Evolutionary conservation across 139 green algal species (phyloP).

Genomic region (Pleodorina starrii): DNA sequence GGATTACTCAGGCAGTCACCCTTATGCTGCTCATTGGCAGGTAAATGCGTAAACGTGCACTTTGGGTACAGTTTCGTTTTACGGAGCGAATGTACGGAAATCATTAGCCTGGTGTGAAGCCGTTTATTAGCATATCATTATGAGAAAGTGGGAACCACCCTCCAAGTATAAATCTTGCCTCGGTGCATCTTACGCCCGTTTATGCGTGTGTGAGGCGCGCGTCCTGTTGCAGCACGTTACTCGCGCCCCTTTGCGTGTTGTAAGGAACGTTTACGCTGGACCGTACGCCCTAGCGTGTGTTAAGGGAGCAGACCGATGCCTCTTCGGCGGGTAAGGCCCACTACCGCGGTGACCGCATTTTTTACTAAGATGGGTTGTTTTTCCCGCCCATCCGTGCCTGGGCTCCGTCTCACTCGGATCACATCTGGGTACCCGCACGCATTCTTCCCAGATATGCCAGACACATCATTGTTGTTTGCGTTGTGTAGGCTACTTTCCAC

Average conservation of each 20-base stretch:
- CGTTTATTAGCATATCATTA: background rate
- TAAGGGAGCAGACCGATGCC: background rate
- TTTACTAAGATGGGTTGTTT: background rate
- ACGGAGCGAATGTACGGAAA: background rate
- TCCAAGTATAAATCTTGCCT: background rate
- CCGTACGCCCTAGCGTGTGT: too few species aligned
- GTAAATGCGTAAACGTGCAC: background rate
- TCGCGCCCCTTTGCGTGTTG: too few species aligned
- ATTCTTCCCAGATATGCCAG: too few species aligned
- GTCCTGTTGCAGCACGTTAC: too few species aligned
- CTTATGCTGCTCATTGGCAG: background rate
- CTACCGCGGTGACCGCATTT: background rate
- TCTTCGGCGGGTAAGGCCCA: background rate
- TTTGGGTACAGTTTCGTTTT: background rate
- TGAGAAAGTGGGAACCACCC: background rate
- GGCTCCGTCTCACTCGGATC: background rate
- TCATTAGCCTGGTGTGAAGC: background rate
- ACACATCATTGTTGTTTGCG: too few species aligned
- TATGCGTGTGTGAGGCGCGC: background rate
- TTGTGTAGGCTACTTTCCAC: background rate
- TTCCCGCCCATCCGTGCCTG: background rate
- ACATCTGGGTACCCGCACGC: background rate
- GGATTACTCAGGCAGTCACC: background rate
- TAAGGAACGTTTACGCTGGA: too few species aligned
- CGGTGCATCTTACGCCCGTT: background rate